phyloP scores from a whole-genome alignment of 306 rosid genomes.

The Oxytropis ochrocephala region DNA sequence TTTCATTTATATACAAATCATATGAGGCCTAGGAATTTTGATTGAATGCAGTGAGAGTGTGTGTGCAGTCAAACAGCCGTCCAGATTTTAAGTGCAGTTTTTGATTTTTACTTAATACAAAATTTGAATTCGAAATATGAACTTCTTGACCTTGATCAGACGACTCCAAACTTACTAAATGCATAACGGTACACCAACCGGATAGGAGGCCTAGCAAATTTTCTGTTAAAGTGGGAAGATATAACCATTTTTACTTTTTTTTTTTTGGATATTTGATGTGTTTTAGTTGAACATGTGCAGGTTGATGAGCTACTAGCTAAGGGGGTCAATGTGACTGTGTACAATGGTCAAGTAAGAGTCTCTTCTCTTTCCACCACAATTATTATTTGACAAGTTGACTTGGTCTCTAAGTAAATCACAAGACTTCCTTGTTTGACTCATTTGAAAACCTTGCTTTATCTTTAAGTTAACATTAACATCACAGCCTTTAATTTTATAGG shows the following conservation, averaged over 20 bases:
- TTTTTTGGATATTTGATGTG: neutral
- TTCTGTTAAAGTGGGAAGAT: neutral
- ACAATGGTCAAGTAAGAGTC: constrained; percentile 76
- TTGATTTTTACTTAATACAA: too few species aligned
- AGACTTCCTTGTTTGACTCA: constrained; percentile 8
- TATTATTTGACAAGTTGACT: neutral
- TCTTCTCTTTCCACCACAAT: neutral
- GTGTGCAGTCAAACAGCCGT: too few species aligned
- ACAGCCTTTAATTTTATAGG: constrained; percentile 35
- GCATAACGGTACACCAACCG: too few species aligned
- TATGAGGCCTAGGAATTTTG: too few species aligned
- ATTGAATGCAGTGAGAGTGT: too few species aligned
- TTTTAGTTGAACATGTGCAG: constrained; percentile 26
- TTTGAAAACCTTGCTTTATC: neutral
- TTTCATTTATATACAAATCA: neutral
- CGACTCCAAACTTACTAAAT: too few species aligned
- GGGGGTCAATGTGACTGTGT: constrained; percentile 80
- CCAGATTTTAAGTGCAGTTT: too few species aligned
- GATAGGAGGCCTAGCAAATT: neutral
- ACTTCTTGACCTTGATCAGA: too few species aligned
- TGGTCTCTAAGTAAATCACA: neutral
- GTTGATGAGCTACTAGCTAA: constrained; percentile 74
- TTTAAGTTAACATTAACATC: neutral
- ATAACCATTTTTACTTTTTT: neutral
- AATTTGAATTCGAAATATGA: too few species aligned